A percentile compares a stretch with the other conserved stretches of the same genome.
These are phyloP conservation scores for Komagataella pseudopastoris DNA, from an alignment of 805 yeast genomes.

Conservation along the genomic window DNA sequence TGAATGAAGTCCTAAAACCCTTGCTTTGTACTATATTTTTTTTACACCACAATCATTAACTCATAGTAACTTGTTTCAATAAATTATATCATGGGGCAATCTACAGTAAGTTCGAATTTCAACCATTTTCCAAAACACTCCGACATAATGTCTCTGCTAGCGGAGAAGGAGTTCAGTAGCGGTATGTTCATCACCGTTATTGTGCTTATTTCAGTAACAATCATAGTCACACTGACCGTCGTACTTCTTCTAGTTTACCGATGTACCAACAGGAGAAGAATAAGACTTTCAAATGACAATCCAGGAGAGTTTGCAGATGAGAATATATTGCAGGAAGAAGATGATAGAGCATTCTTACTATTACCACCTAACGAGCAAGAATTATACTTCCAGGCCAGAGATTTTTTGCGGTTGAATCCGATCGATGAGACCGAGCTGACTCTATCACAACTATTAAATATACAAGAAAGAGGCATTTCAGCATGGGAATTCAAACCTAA, in stretches of 20 bases:
- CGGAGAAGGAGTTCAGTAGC: neutral
- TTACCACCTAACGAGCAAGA: conserved; percentile 60
- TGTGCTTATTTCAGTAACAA: conserved; percentile 10
- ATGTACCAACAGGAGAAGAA: conserved; percentile 4
- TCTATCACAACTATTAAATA: conserved; percentile 46
- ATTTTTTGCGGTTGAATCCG: conserved; percentile 27
- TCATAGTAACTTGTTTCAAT: neutral
- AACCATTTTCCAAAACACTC: neutral
- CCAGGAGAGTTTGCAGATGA: conserved; percentile 57
- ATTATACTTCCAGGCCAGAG: conserved; percentile 53
- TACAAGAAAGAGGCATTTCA: conserved; percentile 76
- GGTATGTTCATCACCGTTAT: conserved; percentile 9
- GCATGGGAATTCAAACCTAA: conserved; percentile 82
- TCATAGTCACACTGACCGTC: conserved; percentile 7
- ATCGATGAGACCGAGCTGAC: conserved; percentile 18
- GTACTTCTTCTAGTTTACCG: conserved; percentile 7
- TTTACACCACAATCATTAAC: neutral
- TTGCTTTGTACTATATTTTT: neutral
- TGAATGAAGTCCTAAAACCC: neutral
- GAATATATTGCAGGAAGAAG: conserved; percentile 42
- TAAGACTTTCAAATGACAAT: conserved; percentile 18
- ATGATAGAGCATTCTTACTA: conserved; percentile 39
- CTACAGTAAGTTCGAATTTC: neutral
- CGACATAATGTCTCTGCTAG: neutral
- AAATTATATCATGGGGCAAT: neutral